phyloP scores from a whole-genome alignment of 257 asterid genomes.

The Prunella vulgaris region DNA sequence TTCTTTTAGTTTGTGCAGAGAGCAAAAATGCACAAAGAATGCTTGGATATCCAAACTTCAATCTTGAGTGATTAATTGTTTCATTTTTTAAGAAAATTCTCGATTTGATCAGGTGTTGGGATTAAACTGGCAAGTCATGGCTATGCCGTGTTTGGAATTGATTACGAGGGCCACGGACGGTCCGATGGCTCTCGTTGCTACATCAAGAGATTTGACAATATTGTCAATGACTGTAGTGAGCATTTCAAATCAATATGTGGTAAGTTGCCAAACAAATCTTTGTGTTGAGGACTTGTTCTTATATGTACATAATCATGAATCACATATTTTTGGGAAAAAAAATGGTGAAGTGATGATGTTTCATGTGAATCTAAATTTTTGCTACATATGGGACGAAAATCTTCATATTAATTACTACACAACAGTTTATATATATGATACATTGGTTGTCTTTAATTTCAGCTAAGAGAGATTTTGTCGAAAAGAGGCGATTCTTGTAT shows the following conservation, averaged over 20 bases:
- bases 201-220: conserved; percentile 65
- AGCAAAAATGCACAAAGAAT: background rate
- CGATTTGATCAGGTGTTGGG: conserved; percentile 56
- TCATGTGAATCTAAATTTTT: too few species aligned
- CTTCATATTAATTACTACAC: too few species aligned
- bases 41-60: background rate
- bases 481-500: conserved; percentile 59
- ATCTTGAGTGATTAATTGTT: background rate
- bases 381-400: background rate
- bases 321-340: background rate
- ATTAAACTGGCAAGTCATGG: conserved; percentile 60
- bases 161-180: conserved; percentile 93
- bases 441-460: conserved; percentile 25
- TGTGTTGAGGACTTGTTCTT: background rate
- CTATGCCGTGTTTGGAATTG: conserved; percentile 81
- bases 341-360: background rate
- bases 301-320: background rate
- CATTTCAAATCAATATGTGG: conserved; percentile 69
- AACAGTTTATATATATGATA: too few species aligned
- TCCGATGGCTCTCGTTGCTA: conserved; percentile 80
- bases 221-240: conserved; percentile 57
- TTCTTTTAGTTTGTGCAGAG: background rate
- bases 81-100: background rate
- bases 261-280: conserved; percentile 26
- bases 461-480: conserved; percentile 56